Conservation (phyloP, 2,329 filamentous ascomycete genomes). For the Aspergillus ibericus region DNA sequence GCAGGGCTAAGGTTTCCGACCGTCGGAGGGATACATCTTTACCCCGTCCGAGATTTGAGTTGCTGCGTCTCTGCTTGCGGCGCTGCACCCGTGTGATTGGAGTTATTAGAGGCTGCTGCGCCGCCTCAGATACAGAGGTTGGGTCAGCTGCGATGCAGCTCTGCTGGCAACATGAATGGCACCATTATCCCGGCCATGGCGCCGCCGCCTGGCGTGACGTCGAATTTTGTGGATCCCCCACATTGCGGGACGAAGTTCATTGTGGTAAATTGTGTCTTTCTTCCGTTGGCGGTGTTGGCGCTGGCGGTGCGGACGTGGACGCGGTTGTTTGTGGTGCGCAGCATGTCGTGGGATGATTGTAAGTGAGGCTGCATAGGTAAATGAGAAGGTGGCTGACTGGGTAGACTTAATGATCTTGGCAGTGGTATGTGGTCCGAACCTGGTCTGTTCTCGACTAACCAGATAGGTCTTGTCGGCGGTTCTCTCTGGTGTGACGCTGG, state of each 20-base stretch:
- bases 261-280: constrained; percentile 30
- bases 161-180: constrained; percentile 14
- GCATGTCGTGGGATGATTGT: constrained; percentile 31
- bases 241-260: constrained; percentile 24
- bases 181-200: constrained; percentile 24
- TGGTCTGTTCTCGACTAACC: not conserved
- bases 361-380: constrained; percentile 15
- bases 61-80: no score
- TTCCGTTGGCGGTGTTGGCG: constrained; percentile 23
- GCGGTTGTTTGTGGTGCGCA: constrained; percentile 25
- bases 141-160: not conserved
- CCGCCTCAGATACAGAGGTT: no score
- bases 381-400: not conserved
- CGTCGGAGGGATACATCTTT: no score
- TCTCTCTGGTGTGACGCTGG: constrained; percentile 23
- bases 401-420: constrained; percentile 27
- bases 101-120: no score
- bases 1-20: no score
- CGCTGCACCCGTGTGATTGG: no score
- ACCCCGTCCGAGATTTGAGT: no score
- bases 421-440: constrained; percentile 16
- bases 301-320: constrained; percentile 28
- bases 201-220: constrained; percentile 26
- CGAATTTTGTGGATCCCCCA: constrained; percentile 31
- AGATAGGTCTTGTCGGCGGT: constrained; percentile 22